Evolutionary conservation across 306 rosid genomes (phyloP).

Genomic region (Dryas drummondii): DNA sequence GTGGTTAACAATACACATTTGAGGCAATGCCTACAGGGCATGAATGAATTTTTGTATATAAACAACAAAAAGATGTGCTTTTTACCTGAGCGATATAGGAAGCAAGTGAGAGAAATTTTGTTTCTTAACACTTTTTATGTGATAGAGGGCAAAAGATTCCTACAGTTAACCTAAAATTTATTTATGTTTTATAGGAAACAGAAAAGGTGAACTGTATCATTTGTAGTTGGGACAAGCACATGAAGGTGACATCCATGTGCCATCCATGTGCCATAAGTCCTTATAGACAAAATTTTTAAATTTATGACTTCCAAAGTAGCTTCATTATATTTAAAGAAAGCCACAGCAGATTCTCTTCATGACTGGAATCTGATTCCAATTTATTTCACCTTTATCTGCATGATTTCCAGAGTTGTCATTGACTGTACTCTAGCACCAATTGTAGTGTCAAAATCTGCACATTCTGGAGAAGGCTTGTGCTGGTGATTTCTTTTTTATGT

Average conservation of each 20-base stretch:
- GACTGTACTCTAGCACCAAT: background rate
- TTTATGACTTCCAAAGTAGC: background rate
- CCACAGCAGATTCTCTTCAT: background rate
- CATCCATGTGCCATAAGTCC: background rate
- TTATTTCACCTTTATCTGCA: background rate
- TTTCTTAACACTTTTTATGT: background rate
- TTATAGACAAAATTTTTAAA: background rate
- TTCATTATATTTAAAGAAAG: conserved; percentile 1
- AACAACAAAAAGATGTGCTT: background rate
- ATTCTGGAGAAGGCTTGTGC: background rate
- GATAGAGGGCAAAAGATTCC: background rate
- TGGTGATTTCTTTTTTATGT: background rate
- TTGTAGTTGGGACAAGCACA: background rate
- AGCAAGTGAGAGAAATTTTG: background rate
- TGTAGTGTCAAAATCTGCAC: background rate
- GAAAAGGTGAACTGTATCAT: background rate
- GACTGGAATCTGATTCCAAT: background rate
- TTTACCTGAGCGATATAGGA: background rate
- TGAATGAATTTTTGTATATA: background rate
- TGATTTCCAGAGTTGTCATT: no score
- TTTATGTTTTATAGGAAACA: background rate
- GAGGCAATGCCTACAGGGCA: conserved; percentile 3
- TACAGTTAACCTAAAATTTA: background rate
- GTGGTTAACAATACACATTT: background rate
- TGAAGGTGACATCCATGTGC: background rate